Evolutionary conservation across 345 rosid genomes (phyloP).

Genomic region (Passiflora organensis): DNA sequence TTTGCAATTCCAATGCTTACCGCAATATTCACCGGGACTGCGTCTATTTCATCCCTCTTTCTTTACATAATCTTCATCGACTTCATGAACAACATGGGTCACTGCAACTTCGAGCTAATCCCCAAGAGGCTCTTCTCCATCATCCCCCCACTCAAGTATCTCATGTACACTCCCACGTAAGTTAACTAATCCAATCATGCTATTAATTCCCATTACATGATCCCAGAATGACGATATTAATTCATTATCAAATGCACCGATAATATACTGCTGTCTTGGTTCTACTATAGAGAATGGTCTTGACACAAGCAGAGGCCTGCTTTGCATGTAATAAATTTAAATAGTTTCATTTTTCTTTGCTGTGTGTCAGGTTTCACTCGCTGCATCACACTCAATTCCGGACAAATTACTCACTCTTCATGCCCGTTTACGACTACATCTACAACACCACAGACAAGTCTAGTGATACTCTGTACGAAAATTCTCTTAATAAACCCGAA

Average conservation of each 20-base stretch:
- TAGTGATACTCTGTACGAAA: slow-evolving; percentile 30
- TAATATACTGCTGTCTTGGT: too few species aligned
- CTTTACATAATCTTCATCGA: slow-evolving; percentile 9
- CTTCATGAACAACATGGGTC: slow-evolving; percentile 18
- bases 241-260: too few species aligned
- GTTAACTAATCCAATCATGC: neutral
- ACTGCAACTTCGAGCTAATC: slow-evolving; percentile 16
- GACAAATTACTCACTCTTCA: too few species aligned
- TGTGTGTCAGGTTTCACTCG: slow-evolving; percentile 45
- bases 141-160: slow-evolving; percentile 16
- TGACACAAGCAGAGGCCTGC: too few species aligned
- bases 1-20: neutral
- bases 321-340: too few species aligned
- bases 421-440: slow-evolving; percentile 60
- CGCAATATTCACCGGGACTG: neutral
- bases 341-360: neutral
- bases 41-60: neutral
- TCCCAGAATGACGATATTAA: neutral
- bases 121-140: slow-evolving; percentile 1
- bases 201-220: neutral
- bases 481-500: slow-evolving; percentile 22
- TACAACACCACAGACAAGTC: slow-evolving; percentile 45
- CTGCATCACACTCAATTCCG: slow-evolving; percentile 64
- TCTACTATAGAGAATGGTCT: too few species aligned
- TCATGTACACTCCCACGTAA: too few species aligned